These are phyloP conservation scores for Boletus sp. DNA, from an alignment of 1,284 basidiomycete genomes.

Conservation along the genomic window DNA sequence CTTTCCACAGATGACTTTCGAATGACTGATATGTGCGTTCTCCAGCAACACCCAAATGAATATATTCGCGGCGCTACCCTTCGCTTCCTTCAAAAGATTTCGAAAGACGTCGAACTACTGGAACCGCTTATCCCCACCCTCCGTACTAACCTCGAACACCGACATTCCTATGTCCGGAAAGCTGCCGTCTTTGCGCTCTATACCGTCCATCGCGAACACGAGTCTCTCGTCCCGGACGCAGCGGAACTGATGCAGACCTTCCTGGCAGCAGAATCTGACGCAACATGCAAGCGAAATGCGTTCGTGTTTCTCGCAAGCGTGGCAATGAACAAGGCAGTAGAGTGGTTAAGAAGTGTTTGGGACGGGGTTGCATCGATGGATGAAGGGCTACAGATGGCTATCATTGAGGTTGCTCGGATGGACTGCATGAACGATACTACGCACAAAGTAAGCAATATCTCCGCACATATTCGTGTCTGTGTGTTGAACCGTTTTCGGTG, in stretches of 20 bases:
- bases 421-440: constrained; percentile 86
- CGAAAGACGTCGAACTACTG: constrained; percentile 90
- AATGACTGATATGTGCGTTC: background rate
- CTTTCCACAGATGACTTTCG: background rate
- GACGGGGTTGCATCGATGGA: constrained; percentile 85
- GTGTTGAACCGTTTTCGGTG: constrained; percentile 10
- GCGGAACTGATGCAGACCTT: constrained; percentile 97
- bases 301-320: constrained; percentile 92
- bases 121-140: constrained; percentile 95
- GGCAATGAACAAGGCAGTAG: constrained; percentile 86
- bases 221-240: constrained; percentile 94
- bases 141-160: constrained; percentile 93
- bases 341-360: constrained; percentile 84
- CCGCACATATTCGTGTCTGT: constrained; percentile 6
- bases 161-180: constrained; percentile 97
- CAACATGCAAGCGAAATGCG: constrained; percentile 96
- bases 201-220: constrained; percentile 91
- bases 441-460: constrained; percentile 58
- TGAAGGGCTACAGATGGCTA: constrained; percentile 92
- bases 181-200: constrained; percentile 97
- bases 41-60: constrained; percentile 97
- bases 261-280: constrained; percentile 94
- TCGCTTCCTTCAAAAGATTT: constrained; percentile 93
- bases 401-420: constrained; percentile 91
- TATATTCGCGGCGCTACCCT: constrained; percentile 98